Conservation (phyloP, 768 basidiomycete species). For the Tricholoma furcatifolium region DNA sequence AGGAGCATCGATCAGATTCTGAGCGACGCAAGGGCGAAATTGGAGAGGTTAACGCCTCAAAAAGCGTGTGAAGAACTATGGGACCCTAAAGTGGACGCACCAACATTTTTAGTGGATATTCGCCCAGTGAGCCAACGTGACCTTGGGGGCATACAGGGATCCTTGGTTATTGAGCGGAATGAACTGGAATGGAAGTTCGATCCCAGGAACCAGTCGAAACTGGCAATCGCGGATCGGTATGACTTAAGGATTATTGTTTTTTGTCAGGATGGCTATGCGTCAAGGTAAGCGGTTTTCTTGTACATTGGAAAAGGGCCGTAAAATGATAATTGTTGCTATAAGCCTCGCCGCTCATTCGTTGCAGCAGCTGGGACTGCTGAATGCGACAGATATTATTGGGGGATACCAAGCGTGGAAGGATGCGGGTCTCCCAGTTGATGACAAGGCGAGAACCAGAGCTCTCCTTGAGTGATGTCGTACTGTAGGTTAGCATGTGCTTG, state of each 20-base stretch:
- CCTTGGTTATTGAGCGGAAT: constrained; percentile 75
- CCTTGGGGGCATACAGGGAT: constrained; percentile 61
- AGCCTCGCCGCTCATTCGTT: constrained; percentile 71
- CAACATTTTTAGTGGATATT: constrained; percentile 77
- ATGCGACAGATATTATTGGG: constrained; percentile 77
- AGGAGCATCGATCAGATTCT: constrained; percentile 58
- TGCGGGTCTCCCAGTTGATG: constrained; percentile 60
- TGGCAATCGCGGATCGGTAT: constrained; percentile 71
- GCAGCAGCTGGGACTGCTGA: constrained; percentile 67
- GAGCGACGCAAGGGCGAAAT: constrained; percentile 53
- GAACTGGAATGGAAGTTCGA: constrained; percentile 82
- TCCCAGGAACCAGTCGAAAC: constrained; percentile 55
- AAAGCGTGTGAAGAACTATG: constrained; percentile 63
- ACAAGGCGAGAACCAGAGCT: constrained; percentile 4
- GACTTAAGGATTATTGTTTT: constrained; percentile 74
- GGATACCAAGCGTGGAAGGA: constrained; percentile 73
- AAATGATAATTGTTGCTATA: not conserved
- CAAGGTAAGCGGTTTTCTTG: constrained; percentile 35
- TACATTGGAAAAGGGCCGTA: not conserved
- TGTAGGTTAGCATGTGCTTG: too few species aligned
- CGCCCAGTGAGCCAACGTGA: constrained; percentile 62
- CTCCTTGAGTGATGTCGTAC: not conserved
- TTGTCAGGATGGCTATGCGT: constrained; percentile 72
- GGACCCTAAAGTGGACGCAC: constrained; percentile 49
- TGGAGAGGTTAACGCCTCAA: constrained; percentile 60